A percentile compares a stretch with the other conserved stretches of the same genome.
Evolutionary conservation across 768 basidiomycete species (phyloP).

Genomic region (Coprinopsis cinerea): DNA sequence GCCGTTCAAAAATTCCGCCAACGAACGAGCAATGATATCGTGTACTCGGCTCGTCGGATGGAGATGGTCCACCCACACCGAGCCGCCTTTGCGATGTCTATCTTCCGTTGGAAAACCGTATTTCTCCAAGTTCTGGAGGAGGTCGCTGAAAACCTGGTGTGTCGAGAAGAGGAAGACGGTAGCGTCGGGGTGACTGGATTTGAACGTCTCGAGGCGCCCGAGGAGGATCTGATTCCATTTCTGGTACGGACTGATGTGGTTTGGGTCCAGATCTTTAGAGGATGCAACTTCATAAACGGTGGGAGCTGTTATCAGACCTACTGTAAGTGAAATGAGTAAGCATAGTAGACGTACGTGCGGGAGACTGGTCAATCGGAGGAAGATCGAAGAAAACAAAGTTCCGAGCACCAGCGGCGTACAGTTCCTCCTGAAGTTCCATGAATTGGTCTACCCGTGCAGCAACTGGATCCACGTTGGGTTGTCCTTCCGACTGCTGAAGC

Average conservation of each 20-base stretch:
- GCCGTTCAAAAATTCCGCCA: constrained; percentile 31
- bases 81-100: constrained; percentile 26
- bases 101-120: constrained; percentile 36
- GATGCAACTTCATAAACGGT: neutral
- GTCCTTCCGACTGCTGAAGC: no score
- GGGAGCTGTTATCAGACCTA: neutral
- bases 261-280: neutral
- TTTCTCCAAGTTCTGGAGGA: constrained; percentile 38
- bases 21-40: constrained; percentile 37
- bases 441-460: constrained; percentile 25
- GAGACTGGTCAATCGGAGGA: constrained; percentile 46
- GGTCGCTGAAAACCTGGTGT: constrained; percentile 34
- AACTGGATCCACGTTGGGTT: no score
- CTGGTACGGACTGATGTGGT: constrained; percentile 5
- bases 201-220: constrained; percentile 28
- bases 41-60: constrained; percentile 51
- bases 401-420: constrained; percentile 44
- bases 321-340: neutral
- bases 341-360: constrained; percentile 27
- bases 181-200: constrained; percentile 32
- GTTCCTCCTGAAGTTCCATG: constrained; percentile 37
- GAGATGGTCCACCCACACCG: constrained; percentile 46
- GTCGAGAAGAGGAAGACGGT: constrained; percentile 48
- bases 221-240: constrained; percentile 43
- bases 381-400: constrained; percentile 58